Evolutionary conservation across 371 early-diverging fungal genomes (phyloP).

Genomic region (Haplosporangium sp.): DNA sequence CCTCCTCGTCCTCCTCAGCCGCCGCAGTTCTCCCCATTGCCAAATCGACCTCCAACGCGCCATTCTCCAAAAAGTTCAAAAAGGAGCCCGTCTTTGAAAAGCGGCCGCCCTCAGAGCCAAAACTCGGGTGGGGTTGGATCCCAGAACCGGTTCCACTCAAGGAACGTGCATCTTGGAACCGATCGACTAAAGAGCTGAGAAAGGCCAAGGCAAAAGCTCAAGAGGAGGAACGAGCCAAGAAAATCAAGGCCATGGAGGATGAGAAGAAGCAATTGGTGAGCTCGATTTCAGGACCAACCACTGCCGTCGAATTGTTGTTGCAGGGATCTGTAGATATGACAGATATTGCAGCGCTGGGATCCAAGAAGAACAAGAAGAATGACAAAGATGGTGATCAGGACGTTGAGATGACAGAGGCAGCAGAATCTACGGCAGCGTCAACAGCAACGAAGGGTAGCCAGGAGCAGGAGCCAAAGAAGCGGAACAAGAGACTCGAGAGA

Average conservation of each 20-base stretch:
- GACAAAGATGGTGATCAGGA: conserved; percentile 8
- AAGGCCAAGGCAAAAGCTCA: conserved; percentile 32
- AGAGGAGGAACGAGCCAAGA: conserved; percentile 26
- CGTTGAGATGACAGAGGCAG: conserved; percentile 9
- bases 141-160: conserved; percentile 42
- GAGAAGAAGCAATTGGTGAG: conserved; percentile 21
- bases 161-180: conserved; percentile 52
- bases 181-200: conserved; percentile 36
- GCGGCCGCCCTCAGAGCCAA: conserved; percentile 30
- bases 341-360: conserved; percentile 22
- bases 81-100: conserved; percentile 31
- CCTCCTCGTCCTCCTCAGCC: not conserved
- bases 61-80: conserved; percentile 39
- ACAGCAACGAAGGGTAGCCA: not conserved
- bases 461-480: conserved; percentile 21
- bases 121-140: conserved; percentile 37
- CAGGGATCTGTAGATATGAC: conserved; percentile 31
- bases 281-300: conserved; percentile 13
- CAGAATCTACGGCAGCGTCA: not conserved
- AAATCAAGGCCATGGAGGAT: conserved; percentile 16
- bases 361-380: conserved; percentile 22
- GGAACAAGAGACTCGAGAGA: conserved; percentile 50
- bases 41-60: conserved; percentile 32
- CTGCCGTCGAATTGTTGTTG: conserved; percentile 34
- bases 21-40: conserved; percentile 14